These are phyloP conservation scores for Aspergillus sp. DNA, from an alignment of 2,329 filamentous ascomycete species.

Conservation along the genomic window DNA sequence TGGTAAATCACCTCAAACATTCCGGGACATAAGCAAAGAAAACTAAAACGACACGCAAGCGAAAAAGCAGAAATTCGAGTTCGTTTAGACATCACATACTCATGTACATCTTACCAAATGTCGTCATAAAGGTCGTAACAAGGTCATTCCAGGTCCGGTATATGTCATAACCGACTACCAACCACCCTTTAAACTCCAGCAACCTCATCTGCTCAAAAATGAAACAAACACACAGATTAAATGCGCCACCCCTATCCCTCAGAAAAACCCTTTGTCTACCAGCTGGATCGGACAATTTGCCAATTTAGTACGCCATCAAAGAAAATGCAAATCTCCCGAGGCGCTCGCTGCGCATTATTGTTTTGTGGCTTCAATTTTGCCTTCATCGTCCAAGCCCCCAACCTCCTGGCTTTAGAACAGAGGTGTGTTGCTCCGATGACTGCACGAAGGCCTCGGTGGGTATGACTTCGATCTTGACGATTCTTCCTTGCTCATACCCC, in stretches of 20 bases:
- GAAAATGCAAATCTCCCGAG: background rate
- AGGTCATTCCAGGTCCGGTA: constrained; percentile 33
- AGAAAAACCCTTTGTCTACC: constrained; percentile 3
- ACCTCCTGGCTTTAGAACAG: constrained; percentile 30
- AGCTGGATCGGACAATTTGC: background rate
- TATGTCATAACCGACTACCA: constrained; percentile 29
- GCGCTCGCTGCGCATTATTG: background rate
- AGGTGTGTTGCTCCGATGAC: constrained; percentile 36
- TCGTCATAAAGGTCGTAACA: constrained; percentile 43
- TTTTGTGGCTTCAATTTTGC: background rate
- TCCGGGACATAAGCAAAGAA: constrained; percentile 20
- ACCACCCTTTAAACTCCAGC: constrained; percentile 31
- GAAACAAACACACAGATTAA: constrained; percentile 10
- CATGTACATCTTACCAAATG: constrained; percentile 43
- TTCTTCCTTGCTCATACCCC: constrained; percentile 40
- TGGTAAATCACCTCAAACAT: background rate
- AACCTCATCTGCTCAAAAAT: constrained; percentile 24
- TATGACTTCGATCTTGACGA: constrained; percentile 32
- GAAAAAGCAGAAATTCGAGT: constrained; percentile 26
- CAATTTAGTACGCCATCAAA: constrained; percentile 1
- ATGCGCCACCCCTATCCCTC: background rate
- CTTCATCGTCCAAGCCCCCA: background rate
- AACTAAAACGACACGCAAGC: constrained; percentile 14
- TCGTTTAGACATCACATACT: constrained; percentile 39
- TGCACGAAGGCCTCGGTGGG: constrained; percentile 34